Conservation (phyloP, 176 grass and related monocot species). For the Aegilops bicornis region DNA sequence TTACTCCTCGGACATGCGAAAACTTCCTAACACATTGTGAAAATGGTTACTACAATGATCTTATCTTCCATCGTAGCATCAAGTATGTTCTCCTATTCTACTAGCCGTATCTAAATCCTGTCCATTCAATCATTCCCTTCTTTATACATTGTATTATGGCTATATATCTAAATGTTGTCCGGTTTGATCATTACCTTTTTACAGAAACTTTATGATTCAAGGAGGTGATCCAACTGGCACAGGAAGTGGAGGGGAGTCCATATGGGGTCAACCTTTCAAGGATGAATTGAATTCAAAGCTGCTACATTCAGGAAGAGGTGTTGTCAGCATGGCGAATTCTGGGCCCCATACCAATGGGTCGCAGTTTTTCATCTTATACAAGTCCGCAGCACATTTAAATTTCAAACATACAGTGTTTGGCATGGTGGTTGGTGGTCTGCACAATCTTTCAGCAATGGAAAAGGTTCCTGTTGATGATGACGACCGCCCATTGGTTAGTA, state of each 20-base stretch:
- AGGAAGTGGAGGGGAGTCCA: constrained; percentile 91
- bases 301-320: constrained; percentile 88
- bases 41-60: constrained; percentile 92
- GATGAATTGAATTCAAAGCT: constrained; percentile 97
- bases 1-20: constrained; percentile 88
- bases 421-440: constrained; percentile 94
- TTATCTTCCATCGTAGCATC: constrained; percentile 92
- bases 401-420: constrained; percentile 97
- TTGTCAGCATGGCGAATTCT: constrained; percentile 96
- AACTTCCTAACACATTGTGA: constrained; percentile 98
- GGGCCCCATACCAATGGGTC: constrained; percentile 93
- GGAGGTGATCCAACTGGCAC: constrained; percentile 95
- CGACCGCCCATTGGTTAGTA: constrained; percentile 89
- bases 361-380: constrained; percentile 98
- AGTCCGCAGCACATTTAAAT: constrained; percentile 89
- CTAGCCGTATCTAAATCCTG: background rate
- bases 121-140: constrained; percentile 1
- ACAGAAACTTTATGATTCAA: constrained; percentile 99
- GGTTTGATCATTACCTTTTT: background rate
- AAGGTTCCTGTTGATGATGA: constrained; percentile 93
- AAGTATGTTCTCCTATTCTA: constrained; percentile 47
- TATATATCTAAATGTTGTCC: background rate
- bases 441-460: constrained; percentile 80
- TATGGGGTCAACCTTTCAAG: constrained; percentile 97
- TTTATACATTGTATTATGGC: background rate